Evolutionary conservation across 2,329 filamentous ascomycete species (phyloP).

Genomic region (Pyrenophora teres): DNA sequence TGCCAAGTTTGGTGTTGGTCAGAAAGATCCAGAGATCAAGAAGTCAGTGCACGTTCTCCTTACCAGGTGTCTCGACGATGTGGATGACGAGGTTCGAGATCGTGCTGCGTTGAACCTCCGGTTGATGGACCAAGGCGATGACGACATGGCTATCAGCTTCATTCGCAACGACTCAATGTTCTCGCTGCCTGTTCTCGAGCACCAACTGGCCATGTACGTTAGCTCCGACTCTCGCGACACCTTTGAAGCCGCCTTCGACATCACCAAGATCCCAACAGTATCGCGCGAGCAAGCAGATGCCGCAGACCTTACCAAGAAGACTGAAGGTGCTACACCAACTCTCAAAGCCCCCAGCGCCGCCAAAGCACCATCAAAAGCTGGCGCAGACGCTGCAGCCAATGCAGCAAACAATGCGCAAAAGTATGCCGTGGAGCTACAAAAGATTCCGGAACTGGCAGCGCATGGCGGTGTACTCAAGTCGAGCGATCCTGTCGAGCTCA

Average conservation of each 20-base stretch:
- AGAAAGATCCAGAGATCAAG: slow-evolving; percentile 96
- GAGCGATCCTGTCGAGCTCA: slow-evolving; percentile 82
- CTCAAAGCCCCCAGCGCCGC: slow-evolving; percentile 90
- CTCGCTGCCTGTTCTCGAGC: slow-evolving; percentile 91
- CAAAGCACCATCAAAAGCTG: slow-evolving; percentile 69
- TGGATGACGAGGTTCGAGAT: slow-evolving; percentile 96
- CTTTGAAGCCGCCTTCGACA: slow-evolving; percentile 85
- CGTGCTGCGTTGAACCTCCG: slow-evolving; percentile 90
- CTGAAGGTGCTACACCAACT: slow-evolving; percentile 87
- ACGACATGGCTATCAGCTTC: slow-evolving; percentile 82
- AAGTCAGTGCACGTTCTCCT: slow-evolving; percentile 91
- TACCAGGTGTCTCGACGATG: slow-evolving; percentile 91
- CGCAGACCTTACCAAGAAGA: slow-evolving; percentile 95
- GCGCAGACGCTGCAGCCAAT: slow-evolving; percentile 75
- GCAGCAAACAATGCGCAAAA: slow-evolving; percentile 83
- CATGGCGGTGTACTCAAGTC: slow-evolving; percentile 94
- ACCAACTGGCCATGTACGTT: slow-evolving; percentile 97
- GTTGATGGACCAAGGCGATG: slow-evolving; percentile 85
- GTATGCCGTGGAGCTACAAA: slow-evolving; percentile 83
- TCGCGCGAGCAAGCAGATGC: slow-evolving; percentile 95
- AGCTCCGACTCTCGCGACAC: slow-evolving; percentile 86
- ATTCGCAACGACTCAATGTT: slow-evolving; percentile 98
- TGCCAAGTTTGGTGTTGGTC: slow-evolving; percentile 93
- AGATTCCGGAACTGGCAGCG: slow-evolving; percentile 87
- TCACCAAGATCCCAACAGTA: slow-evolving; percentile 87